Conservation (phyloP, 345 rosid genomes). For the Corymbia maculata region DNA sequence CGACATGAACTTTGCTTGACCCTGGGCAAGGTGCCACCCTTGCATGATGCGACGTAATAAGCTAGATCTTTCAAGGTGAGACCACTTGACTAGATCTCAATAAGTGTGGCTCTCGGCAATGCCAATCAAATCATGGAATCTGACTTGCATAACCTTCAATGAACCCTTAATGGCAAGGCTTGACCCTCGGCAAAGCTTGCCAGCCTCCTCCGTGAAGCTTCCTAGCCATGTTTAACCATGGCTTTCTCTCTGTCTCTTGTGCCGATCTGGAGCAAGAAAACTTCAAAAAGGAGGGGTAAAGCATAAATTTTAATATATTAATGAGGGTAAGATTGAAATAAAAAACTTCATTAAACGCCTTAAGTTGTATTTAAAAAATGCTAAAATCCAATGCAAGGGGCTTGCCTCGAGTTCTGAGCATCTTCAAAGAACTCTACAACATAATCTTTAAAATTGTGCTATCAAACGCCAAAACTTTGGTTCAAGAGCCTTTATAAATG, state of each 20-base stretch:
- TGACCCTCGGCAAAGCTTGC: background rate
- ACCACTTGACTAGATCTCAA: background rate
- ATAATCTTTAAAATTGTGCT: background rate
- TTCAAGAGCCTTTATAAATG: background rate
- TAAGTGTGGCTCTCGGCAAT: background rate
- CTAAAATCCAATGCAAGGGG: background rate
- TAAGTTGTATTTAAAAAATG: background rate
- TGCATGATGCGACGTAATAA: fast-evolving
- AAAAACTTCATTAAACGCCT: fast-evolving
- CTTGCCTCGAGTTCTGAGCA: background rate
- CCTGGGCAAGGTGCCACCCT: fast-evolving
- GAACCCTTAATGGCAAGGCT: background rate
- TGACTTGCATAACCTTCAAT: background rate
- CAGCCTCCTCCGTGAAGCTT: background rate
- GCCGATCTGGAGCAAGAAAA: background rate
- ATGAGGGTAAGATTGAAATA: background rate
- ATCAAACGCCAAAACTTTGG: background rate
- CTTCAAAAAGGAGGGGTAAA: background rate
- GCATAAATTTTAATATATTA: background rate
- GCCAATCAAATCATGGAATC: background rate
- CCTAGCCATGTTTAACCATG: background rate
- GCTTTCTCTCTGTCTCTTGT: background rate
- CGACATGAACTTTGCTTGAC: fast-evolving
- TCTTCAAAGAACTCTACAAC: background rate
- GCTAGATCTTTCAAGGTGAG: background rate